Base-by-base conservation (phyloP, 352 stramenopile species). In the Phytopythium sindhum region DNA sequence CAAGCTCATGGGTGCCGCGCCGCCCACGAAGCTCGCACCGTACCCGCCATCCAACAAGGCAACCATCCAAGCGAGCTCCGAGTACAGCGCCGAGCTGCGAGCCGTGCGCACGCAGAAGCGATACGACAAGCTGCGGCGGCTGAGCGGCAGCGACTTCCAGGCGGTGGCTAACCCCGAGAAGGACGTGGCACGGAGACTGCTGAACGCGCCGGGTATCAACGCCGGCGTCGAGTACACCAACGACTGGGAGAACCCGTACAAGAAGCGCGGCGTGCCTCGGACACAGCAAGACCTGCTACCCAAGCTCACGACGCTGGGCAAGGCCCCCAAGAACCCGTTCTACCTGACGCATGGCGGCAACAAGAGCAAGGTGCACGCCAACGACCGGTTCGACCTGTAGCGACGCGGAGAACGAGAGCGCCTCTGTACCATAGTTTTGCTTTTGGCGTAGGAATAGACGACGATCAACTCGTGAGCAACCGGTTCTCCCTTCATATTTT, bases 191-290 rank as follows among this genome's bases (percentile, higher is more conserved):
- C 67, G 62, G 24, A 35, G 37, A 10, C 77, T 84, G 51, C 61
- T 78, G 3, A 80, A 84, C 23, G 61, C 67, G 14, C 73, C 77
- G 15, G 74, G 77, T 2, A 78, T 91, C 44, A 88, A 88, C 60
- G 67, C 79, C 19, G 78, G 75, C 7, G 61, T 81, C 41, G 70
- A 84, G 29, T 91, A 89, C 57, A 55, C 89, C 14, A 72, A 89
- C 59, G 75, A 79, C 28, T 82, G 78, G 67, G 71, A 77, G n/a
- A 89, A 89, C 64, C 80, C 82, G 4, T 89, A 84, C 80, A 89
- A 80, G 50, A 86, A 85, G 61, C 78, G 80, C 24, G 80, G 80
- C 5, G 67, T 89, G 12, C 78, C 78, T 21, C 72, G 74, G 15
- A 67, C 48, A 14, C 86, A 80, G 53, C 62, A 72, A n/a, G 78